Evolutionary conservation across 2,329 filamentous ascomycete genomes (phyloP).

Genomic region (Microascus cirrosus): DNA sequence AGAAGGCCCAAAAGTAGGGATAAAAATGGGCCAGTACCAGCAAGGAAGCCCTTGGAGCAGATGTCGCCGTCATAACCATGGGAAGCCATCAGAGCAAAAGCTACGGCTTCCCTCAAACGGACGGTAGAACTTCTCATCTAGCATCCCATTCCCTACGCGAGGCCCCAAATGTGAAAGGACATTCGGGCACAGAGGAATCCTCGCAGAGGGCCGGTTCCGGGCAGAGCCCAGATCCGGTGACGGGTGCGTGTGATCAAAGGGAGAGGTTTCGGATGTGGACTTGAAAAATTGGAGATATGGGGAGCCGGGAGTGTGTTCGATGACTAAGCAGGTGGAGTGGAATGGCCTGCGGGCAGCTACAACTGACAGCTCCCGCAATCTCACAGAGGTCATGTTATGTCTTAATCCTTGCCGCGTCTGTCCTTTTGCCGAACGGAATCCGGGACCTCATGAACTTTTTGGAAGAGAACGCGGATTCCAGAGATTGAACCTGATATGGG

Average conservation of each 20-base stretch:
- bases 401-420: no score
- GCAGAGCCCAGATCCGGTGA: neutral
- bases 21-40: neutral
- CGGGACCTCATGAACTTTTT: no score
- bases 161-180: neutral
- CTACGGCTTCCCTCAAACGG: constrained; percentile 25
- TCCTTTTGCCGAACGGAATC: no score
- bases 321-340: neutral
- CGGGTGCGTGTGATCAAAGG: constrained; percentile 1
- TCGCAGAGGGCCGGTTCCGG: neutral
- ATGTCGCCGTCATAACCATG: constrained; percentile 19
- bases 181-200: neutral
- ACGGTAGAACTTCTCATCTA: constrained; percentile 1
- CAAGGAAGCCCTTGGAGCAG: neutral
- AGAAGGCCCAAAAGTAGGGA: neutral
- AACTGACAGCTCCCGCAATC: no score
- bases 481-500: no score
- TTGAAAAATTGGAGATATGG: constrained; percentile 2
- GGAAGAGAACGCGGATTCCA: no score
- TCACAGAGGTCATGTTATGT: neutral
- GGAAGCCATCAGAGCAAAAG: constrained; percentile 26
- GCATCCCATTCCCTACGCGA: neutral
- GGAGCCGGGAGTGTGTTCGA: neutral
- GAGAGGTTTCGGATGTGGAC: neutral
- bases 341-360: neutral